These are phyloP conservation scores for Cotoneaster glaucophyllus DNA, from an alignment of 306 rosid genomes.

Conservation along the genomic window DNA sequence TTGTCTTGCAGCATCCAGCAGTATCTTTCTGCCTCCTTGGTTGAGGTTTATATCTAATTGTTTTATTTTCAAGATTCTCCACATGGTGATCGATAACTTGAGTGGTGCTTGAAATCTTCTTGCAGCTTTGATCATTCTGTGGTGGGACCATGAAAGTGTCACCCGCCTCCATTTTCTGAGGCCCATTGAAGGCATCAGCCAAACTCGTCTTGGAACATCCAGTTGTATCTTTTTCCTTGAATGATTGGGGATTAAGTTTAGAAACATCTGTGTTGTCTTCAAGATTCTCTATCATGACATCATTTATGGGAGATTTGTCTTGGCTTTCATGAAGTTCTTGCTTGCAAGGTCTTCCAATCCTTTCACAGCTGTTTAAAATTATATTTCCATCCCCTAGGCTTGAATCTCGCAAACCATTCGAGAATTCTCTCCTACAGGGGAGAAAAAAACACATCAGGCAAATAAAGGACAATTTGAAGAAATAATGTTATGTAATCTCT, in stretches of 20 bases:
- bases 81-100: conserved; percentile 25
- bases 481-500: not conserved
- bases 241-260: conserved; percentile 8
- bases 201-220: conserved; percentile 8
- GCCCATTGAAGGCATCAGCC: conserved; percentile 13
- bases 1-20: not conserved
- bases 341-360: not conserved
- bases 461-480: not conserved
- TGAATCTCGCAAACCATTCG: conserved; percentile 28
- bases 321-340: conserved; percentile 6
- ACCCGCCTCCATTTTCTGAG: conserved; percentile 21
- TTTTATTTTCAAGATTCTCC: conserved; percentile 8
- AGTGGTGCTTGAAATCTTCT: conserved; percentile 6
- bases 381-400: conserved; percentile 12
- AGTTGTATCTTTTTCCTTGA: conserved; percentile 22
- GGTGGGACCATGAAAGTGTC: conserved; percentile 19
- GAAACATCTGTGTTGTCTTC: not conserved
- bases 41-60: conserved; percentile 10
- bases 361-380: no score
- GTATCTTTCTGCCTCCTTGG: conserved; percentile 23
- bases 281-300: conserved; percentile 15
- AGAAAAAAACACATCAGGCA: not conserved
- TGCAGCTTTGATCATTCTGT: conserved; percentile 11
- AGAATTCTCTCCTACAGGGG: conserved; percentile 30
- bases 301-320: conserved; percentile 11